A percentile compares a stretch with the other conserved stretches of the same genome.
These are phyloP conservation scores for Parmelia sp. DNA, from an alignment of 495 filamentous ascomycete genomes.

Conservation along the genomic window DNA sequence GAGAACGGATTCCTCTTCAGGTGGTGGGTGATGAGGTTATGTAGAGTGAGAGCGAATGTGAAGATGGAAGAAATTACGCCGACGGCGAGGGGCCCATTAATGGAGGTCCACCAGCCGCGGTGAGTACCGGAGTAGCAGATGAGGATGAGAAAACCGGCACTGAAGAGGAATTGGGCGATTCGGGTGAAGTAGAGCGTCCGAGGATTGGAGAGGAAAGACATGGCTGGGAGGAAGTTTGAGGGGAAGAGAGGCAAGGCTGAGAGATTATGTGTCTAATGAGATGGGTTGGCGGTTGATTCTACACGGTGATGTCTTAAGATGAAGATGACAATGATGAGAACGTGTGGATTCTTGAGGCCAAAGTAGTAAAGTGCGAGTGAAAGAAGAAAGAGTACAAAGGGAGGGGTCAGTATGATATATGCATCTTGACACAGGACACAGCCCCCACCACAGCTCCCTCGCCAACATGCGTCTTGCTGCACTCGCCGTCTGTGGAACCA, in stretches of 20 bases:
- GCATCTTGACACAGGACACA: neutral
- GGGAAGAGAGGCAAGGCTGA: neutral
- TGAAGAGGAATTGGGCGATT: slow-evolving; percentile 23
- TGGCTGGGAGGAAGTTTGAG: slow-evolving; percentile 18
- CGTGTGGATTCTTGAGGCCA: neutral
- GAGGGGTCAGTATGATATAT: neutral
- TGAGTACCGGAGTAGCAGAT: slow-evolving; percentile 25
- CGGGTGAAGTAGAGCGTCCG: slow-evolving; percentile 23
- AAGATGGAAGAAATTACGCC: slow-evolving; percentile 26
- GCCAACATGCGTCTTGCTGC: neutral
- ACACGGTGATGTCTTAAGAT: neutral
- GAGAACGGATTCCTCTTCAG: slow-evolving; percentile 23
- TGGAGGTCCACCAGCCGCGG: slow-evolving; percentile 28
- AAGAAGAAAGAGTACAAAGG: neutral
- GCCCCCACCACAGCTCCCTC: slow-evolving; percentile 1
- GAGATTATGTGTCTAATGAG: neutral
- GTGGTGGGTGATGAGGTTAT: slow-evolving; percentile 22
- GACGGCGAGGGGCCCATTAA: slow-evolving; percentile 25
- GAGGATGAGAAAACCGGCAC: slow-evolving; percentile 23
- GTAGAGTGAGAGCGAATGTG: slow-evolving; percentile 20
- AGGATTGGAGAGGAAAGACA: slow-evolving; percentile 17
- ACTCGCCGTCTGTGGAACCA: neutral
- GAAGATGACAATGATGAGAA: neutral
- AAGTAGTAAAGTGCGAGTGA: neutral
- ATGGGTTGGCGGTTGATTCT: neutral